Evolutionary conservation across 345 rosid genomes (phyloP).

Genomic region (Salix purpurea): DNA sequence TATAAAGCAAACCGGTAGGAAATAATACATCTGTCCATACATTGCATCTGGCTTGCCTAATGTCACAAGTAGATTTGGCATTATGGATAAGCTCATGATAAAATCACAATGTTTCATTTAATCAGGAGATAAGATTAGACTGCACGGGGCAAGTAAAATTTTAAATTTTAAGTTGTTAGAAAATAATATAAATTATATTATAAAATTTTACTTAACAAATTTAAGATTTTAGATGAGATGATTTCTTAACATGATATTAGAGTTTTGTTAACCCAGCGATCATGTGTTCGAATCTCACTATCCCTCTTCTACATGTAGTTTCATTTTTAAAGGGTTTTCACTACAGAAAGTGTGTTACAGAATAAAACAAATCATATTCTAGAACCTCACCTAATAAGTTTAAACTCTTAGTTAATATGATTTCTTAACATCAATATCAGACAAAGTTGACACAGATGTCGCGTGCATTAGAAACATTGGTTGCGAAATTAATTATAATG

Average conservation of each 20-base stretch:
- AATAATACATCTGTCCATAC: background rate
- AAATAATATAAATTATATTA: too few relatives aligned
- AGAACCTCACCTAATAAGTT: rapidly evolving
- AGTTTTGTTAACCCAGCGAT: too few relatives aligned
- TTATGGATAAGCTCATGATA: background rate
- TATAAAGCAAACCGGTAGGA: background rate
- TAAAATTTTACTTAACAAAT: rapidly evolving
- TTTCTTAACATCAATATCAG: background rate
- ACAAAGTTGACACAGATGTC: background rate
- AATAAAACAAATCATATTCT: too few relatives aligned
- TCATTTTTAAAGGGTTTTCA: too few relatives aligned
- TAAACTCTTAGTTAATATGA: rapidly evolving
- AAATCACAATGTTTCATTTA: background rate
- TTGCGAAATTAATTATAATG: too few relatives aligned
- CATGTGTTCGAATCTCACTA: rapidly evolving
- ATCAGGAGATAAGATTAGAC: background rate
- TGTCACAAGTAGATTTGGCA: background rate
- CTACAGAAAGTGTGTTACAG: rapidly evolving
- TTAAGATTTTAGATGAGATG: too few relatives aligned
- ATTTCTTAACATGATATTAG: too few relatives aligned
- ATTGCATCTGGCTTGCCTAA: background rate
- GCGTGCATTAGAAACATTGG: background rate
- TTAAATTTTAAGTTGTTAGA: too few relatives aligned
- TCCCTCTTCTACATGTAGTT: too few relatives aligned
- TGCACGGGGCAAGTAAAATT: background rate